Evolutionary conservation across 306 rosid genomes (phyloP).

Genomic region (Abrus pulchellus): DNA sequence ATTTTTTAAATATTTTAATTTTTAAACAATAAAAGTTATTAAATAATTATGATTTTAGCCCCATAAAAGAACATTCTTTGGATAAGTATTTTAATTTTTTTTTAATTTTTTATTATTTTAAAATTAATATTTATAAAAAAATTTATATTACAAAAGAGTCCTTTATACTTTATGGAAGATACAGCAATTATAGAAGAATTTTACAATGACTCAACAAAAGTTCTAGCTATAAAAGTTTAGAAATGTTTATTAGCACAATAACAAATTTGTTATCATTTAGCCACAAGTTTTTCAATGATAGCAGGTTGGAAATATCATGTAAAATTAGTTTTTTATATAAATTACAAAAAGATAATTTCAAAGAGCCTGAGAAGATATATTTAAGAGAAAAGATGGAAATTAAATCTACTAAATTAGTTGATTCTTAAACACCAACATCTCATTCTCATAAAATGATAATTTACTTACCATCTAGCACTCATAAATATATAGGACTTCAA

Average conservation of each 20-base stretch:
- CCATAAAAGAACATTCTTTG: too few relatives aligned
- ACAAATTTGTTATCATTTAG: conserved; percentile 41
- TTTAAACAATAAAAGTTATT: too few relatives aligned
- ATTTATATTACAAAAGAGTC: background rate
- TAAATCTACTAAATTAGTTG: too few relatives aligned
- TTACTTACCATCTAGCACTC: conserved; percentile 17
- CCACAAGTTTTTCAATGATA: background rate
- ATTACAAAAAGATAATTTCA: conserved; percentile 26
- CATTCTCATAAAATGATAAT: background rate
- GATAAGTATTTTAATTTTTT: too few relatives aligned
- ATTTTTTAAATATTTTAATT: too few relatives aligned
- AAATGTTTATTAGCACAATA: conserved; percentile 1
- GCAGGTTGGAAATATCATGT: conserved; percentile 1
- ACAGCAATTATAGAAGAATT: conserved; percentile 21
- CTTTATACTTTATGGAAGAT: conserved; percentile 26
- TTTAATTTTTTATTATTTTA: too few relatives aligned
- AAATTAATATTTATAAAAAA: too few relatives aligned
- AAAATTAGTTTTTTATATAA: conserved; percentile 29
- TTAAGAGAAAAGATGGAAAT: conserved; percentile 32
- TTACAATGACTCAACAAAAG: background rate
- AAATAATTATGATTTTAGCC: too few relatives aligned
- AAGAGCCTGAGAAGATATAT: background rate
- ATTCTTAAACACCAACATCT: too few relatives aligned
- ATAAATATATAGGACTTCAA: conserved; percentile 24
- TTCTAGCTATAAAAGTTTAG: background rate